phyloP scores from a whole-genome alignment of 1,284 basidiomycete genomes.

The Takashimella tepidaria region DNA sequence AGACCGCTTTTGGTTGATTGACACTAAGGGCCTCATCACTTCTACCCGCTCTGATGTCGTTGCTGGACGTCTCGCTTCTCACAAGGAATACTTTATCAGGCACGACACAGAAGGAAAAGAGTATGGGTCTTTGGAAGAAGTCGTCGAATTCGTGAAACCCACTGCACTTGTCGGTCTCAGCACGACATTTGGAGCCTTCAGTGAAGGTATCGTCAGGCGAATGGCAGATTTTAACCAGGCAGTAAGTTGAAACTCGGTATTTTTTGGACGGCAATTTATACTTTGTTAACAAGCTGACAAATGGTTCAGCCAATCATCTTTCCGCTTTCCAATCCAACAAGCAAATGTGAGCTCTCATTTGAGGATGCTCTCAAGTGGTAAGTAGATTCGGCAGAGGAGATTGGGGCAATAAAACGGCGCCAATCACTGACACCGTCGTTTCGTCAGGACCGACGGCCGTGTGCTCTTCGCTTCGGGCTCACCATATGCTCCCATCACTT shows the following conservation, averaged over 20 bases:
- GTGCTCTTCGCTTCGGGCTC: conserved; percentile 86
- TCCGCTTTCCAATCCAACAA: conserved; percentile 90
- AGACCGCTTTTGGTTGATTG: conserved; percentile 72
- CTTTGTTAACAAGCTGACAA: too few relatives aligned
- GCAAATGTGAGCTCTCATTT: conserved; percentile 68
- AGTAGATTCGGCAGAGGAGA: conserved; percentile 56
- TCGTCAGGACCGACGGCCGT: conserved; percentile 46
- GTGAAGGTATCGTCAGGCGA: conserved; percentile 63
- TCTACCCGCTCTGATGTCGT: conserved; percentile 56
- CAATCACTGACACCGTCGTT: background rate
- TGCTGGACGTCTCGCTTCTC: conserved; percentile 63
- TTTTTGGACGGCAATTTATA: too few relatives aligned
- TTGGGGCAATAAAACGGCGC: background rate
- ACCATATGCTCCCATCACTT: conserved; percentile 66
- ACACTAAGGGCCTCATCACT: conserved; percentile 76
- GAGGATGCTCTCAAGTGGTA: conserved; percentile 69
- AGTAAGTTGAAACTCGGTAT: too few relatives aligned
- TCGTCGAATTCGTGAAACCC: conserved; percentile 80
- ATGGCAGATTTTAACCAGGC: conserved; percentile 74
- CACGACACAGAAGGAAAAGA: conserved; percentile 70
- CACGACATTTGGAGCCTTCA: conserved; percentile 80
- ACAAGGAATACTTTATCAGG: conserved; percentile 78
- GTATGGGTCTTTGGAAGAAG: conserved; percentile 68
- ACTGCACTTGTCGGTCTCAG: conserved; percentile 88
- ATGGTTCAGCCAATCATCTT: conserved; percentile 89